Base-by-base conservation (phyloP, 2,329 filamentous ascomycete genomes). In the Hypoxylon sp. region DNA sequence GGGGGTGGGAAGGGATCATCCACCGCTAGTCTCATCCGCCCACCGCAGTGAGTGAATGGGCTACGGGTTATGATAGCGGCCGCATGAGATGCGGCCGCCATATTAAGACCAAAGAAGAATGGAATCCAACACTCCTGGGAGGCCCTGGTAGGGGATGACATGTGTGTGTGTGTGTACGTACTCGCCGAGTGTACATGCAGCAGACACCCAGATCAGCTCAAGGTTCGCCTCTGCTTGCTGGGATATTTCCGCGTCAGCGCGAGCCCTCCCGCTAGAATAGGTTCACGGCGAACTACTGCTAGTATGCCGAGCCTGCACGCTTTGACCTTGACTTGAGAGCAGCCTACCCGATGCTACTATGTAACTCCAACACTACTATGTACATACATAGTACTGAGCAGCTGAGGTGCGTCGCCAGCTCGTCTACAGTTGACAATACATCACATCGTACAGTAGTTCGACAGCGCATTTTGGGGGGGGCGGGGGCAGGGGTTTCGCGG, bases 221-320 rank as follows among this genome's bases (percentile, higher is more conserved):
- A 45, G 17, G 33, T 52, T 23, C 31, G 45, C 38, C 17, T 41
- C 15, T 58, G 18, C 26, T 47, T 50, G 50, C 58, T 38, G 50
- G 48, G 45, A 33, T 48, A 35, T 35, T 35, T 17, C 31, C 5
- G 17, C 17, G 31, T 15, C n/a, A 35, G 31, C 20, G 10, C 40
- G 2, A 37, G 18, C n/a, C 20, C 27, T 24, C n/a, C 54, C 54
- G 50, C 58, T 52, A 49, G 26, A 63, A 26, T 37, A 57, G 41
- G 46, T 55, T n/a, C n/a, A n/a, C n/a, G n/a, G 46, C 13, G 50
- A 47, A 57, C 40, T 50, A n/a, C 31, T 35, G 48, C 46, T 63
- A 58, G 58, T 55, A n/a, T n/a, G n/a, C n/a, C n/a, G n/a, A 18
- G 31, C 29, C 55, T 63, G 61, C 48, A 61, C 61, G 61, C 61